Conservation (phyloP, 2,329 filamentous ascomycete species). For the Penicillium rolfsii region DNA sequence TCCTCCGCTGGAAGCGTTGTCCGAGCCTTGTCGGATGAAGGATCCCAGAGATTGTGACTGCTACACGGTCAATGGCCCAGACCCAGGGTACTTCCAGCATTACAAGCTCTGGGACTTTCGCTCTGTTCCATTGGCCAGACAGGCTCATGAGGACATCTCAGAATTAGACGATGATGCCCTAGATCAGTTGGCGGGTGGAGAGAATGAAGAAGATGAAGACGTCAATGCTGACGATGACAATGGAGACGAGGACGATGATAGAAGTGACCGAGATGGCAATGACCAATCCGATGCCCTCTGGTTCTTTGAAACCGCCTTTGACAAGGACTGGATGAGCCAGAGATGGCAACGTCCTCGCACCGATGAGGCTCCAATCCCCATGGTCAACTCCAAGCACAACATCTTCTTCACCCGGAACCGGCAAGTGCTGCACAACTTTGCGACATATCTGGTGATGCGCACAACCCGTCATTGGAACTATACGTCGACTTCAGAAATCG, state of each 20-base stretch:
- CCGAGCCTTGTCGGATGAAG: slow-evolving; percentile 7
- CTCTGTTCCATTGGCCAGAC: slow-evolving; percentile 40
- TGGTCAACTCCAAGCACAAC: slow-evolving; percentile 53
- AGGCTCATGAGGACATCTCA: slow-evolving; percentile 20
- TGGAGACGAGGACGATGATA: slow-evolving; percentile 14
- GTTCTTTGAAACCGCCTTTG: slow-evolving; percentile 39
- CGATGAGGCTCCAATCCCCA: slow-evolving; percentile 43
- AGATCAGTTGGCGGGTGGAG: neutral
- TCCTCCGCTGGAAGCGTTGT: slow-evolving; percentile 8
- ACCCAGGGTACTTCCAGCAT: slow-evolving; percentile 54
- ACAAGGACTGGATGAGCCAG: slow-evolving; percentile 48
- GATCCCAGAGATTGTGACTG: slow-evolving; percentile 47
- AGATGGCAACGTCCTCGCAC: slow-evolving; percentile 50
- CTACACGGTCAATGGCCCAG: slow-evolving; percentile 49
- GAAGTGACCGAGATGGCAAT: slow-evolving; percentile 1
- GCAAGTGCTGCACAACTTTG: slow-evolving; percentile 20
- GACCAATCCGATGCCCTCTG: slow-evolving; percentile 28
- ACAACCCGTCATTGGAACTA: slow-evolving; percentile 49
- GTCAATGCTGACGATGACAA: slow-evolving; percentile 23
- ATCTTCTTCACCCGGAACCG: slow-evolving; percentile 48
- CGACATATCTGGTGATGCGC: slow-evolving; percentile 53
- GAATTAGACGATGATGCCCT: slow-evolving; percentile 2
- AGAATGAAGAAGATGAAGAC: slow-evolving; percentile 25
- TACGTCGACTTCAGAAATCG: slow-evolving; percentile 55
- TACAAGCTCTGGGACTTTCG: slow-evolving; percentile 59